phyloP scores from a whole-genome alignment of 2,329 filamentous ascomycete genomes.

The Fusarium vanettenii region DNA sequence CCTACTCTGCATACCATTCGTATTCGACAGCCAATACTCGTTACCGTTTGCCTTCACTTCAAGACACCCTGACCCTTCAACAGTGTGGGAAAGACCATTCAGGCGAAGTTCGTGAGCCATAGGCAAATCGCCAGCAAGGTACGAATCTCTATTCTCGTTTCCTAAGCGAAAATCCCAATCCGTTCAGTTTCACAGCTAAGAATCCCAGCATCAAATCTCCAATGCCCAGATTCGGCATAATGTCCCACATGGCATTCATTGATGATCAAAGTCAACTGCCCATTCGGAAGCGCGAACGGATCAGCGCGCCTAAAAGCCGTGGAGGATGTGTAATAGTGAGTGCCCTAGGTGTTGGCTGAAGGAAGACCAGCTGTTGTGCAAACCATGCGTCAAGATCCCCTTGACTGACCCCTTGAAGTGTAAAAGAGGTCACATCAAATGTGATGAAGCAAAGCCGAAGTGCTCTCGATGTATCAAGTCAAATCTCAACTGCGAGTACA shows the following conservation, averaged over 20 bases:
- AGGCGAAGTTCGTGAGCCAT: neutral
- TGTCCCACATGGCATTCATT: neutral
- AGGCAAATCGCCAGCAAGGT: neutral
- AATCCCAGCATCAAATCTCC: neutral
- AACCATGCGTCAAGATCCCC: too few species aligned
- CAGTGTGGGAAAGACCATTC: neutral
- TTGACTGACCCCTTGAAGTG: neutral
- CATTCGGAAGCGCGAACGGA: neutral
- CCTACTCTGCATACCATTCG: neutral
- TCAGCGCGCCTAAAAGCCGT: neutral
- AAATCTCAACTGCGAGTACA: neutral
- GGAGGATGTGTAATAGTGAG: neutral
- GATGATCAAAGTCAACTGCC: neutral
- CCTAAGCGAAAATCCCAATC: neutral
- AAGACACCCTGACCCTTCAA: neutral
- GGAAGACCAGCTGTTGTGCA: neutral
- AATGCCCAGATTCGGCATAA: neutral
- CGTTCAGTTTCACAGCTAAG: neutral
- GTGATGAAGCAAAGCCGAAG: neutral
- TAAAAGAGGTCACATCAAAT: neutral
- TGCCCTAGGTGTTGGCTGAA: too few species aligned
- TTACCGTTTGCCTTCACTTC: neutral
- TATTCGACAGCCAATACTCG: neutral
- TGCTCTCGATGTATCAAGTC: neutral
- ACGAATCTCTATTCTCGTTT: neutral